phyloP scores from a whole-genome alignment of 1,284 basidiomycete genomes.

The Puccinia novopanici region DNA sequence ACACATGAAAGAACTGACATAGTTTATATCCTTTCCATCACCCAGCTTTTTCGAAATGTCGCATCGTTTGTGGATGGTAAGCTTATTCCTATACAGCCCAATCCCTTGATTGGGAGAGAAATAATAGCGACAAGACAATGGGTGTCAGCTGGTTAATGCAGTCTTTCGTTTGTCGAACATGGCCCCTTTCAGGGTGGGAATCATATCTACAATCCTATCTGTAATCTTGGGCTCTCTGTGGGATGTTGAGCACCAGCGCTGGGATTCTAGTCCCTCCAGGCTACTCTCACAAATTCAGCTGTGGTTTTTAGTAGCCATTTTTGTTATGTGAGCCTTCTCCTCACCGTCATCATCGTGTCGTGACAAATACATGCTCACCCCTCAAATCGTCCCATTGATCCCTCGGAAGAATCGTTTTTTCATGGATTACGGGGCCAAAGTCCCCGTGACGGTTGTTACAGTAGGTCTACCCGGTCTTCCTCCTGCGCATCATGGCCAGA shows the following conservation, averaged over 20 bases:
- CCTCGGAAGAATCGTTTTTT: conserved; percentile 5
- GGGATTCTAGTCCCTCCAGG: not conserved
- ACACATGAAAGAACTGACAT: too few relatives aligned
- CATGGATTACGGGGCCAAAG: conserved; percentile 39
- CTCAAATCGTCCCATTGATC: not conserved
- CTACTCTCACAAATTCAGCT: conserved; percentile 11
- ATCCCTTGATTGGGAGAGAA: too few relatives aligned
- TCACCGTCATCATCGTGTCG: not conserved
- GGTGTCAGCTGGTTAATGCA: too few relatives aligned
- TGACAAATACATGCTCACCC: not conserved
- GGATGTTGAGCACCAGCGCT: conserved; percentile 19
- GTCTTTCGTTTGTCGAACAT: not conserved
- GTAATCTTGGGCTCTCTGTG: conserved; percentile 18
- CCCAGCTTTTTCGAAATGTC: too few relatives aligned
- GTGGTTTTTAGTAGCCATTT: conserved; percentile 34
- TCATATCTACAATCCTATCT: conserved; percentile 31
- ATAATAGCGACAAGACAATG: not conserved
- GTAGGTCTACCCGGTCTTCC: not conserved
- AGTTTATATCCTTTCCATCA: too few relatives aligned
- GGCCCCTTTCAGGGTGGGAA: conserved; percentile 53
- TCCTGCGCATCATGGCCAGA: not conserved
- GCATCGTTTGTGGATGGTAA: too few relatives aligned
- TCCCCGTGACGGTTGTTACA: conserved; percentile 24
- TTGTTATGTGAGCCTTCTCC: conserved; percentile 27
- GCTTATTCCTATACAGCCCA: too few relatives aligned